Evolutionary conservation across 202 grass and related monocot species (phyloP).

Genomic region (Saccharum hybrid): DNA sequence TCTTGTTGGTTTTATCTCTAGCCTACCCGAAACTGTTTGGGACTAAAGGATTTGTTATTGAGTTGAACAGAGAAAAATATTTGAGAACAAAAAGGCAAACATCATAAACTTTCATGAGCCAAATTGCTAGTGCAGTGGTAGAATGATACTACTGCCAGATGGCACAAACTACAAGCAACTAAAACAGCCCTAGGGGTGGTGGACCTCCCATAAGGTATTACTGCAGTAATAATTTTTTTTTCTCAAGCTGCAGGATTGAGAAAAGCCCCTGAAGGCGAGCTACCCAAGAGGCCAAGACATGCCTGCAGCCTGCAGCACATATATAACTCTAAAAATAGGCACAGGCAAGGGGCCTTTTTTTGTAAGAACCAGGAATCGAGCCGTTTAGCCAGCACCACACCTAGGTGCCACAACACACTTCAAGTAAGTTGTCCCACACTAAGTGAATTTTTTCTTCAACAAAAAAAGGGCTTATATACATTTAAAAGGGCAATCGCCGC

Average conservation of each 20-base stretch:
- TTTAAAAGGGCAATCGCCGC: not conserved
- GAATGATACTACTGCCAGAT: not conserved
- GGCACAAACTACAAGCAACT: constrained; percentile 12
- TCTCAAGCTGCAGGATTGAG: no score
- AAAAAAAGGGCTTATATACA: not conserved
- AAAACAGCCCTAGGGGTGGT: not conserved
- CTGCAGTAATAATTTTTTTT: no score
- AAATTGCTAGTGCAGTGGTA: not conserved
- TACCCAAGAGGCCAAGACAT: no score
- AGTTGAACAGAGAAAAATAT: not conserved
- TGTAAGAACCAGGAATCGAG: no score
- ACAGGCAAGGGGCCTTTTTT: no score
- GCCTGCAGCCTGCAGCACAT: no score
- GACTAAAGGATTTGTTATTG: not conserved
- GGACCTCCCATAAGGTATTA: no score
- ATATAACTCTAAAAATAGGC: no score
- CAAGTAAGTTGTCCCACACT: not conserved
- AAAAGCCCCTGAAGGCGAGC: no score
- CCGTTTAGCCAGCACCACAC: no score
- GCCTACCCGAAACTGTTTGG: not conserved
- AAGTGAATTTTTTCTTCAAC: not conserved
- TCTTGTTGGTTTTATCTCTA: not conserved
- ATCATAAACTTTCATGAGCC: constrained; percentile 12
- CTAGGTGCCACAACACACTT: no score
- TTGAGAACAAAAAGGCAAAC: constrained; percentile 4